Conservation (phyloP, 768 basidiomycete genomes). For the Lactifluus subvellereus region DNA sequence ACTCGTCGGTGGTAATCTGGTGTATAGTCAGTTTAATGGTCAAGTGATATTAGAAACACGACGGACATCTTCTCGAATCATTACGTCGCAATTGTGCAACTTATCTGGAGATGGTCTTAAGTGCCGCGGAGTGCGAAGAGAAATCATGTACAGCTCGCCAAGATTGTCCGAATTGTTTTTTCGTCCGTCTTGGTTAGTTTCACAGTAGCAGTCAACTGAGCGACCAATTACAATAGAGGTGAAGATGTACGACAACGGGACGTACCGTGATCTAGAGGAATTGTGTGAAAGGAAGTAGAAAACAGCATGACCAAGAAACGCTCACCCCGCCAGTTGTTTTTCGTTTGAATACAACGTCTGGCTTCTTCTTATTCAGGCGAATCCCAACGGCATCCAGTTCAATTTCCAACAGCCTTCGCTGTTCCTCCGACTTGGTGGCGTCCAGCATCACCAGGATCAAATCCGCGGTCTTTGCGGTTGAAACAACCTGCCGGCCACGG, state of each 20-base stretch:
- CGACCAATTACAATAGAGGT: slow-evolving; percentile 10
- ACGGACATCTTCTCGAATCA: slow-evolving; percentile 93
- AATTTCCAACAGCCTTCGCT: slow-evolving; percentile 78
- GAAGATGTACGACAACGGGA: not conserved
- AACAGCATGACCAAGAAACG: slow-evolving; percentile 20
- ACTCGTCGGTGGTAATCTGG: slow-evolving; percentile 92
- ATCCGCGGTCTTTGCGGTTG: slow-evolving; percentile 56
- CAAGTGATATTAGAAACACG: slow-evolving; percentile 25
- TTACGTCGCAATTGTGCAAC: slow-evolving; percentile 91
- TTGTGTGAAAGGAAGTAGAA: slow-evolving; percentile 8
- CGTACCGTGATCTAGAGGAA: slow-evolving; percentile 61
- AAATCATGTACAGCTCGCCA: slow-evolving; percentile 67
- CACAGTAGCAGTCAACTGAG: slow-evolving; percentile 80
- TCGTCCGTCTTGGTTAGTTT: slow-evolving; percentile 94
- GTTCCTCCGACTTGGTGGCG: slow-evolving; percentile 90
- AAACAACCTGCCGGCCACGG: slow-evolving; percentile 92
- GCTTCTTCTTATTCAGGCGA: slow-evolving; percentile 80
- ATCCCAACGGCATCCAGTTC: slow-evolving; percentile 98
- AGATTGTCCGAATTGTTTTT: slow-evolving; percentile 86
- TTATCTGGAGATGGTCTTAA: slow-evolving; percentile 49
- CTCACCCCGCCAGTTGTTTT: slow-evolving; percentile 88
- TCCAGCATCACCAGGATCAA: slow-evolving; percentile 91
- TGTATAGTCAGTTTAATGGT: slow-evolving; percentile 13
- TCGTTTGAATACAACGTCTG: slow-evolving; percentile 93
- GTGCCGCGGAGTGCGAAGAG: not conserved